Base-by-base conservation (phyloP, 176 grass and related monocot genomes). In the Aegilops speltoides region DNA sequence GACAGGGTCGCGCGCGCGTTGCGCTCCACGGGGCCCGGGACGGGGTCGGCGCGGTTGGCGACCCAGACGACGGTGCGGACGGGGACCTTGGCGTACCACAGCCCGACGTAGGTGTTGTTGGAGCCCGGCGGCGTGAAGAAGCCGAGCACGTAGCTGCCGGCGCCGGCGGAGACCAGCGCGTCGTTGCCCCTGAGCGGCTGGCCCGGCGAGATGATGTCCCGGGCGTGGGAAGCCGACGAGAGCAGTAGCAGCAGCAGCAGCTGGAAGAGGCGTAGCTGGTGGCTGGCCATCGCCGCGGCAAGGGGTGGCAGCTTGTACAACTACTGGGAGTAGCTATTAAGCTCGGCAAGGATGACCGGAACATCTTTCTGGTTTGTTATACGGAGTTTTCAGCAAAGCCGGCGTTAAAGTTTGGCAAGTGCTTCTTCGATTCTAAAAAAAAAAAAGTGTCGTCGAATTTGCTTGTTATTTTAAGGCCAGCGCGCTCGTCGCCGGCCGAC, bases 1-100 rank as follows among this genome's bases (percentile, higher is more conserved):
- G 88, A 86, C 10, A 93, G 34, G 22, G 64, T 83, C 46, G 79
- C 78, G 66, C 29, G 73, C 29, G 74, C 29, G 88, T 59, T 83
- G 83, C 22, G 14, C 61, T 8, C 73, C 26, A 26, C 78, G 1
- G 8, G 0, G 17, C 89, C 85, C 1, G 1, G 86, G 43, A 90
- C 24, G 0, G 83, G 91, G 60, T n/a, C 23, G 31, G 60, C 88
- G 68, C 88, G 91, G 79, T 93, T 90, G 83, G 88, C 86, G 33
- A 93, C 88, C 91, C 83, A 93, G 82, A 90, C 86, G 88, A 93
- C 86, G 72, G 88, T 90, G 73, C 63, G 68, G 48, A 85, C 10
- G 45, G 79, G 26, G 19, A 88, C 17, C 14, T 14, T 66, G 50
- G 83, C 72, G 83, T 93, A 93, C 86, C 86, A 93, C 38, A 90